Conservation (phyloP, 768 basidiomycete species). For the Psilocybe azurescens region DNA sequence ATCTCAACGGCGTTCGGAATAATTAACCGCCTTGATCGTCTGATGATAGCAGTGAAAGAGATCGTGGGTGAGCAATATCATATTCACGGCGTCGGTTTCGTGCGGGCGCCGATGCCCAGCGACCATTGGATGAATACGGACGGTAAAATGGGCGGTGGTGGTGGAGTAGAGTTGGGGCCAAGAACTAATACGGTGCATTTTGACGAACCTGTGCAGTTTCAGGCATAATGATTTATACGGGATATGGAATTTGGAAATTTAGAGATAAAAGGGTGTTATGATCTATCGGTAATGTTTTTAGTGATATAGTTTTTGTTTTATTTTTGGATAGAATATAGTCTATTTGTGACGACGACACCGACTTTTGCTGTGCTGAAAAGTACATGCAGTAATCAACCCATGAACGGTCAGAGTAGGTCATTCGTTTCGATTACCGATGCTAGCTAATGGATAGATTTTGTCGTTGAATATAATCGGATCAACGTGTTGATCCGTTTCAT, state of each 20-base stretch:
- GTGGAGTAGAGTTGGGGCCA: conserved; percentile 15
- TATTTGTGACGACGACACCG: too few species aligned
- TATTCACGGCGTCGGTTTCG: conserved; percentile 67
- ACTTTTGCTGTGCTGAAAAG: too few species aligned
- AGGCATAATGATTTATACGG: background rate
- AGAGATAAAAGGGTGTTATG: background rate
- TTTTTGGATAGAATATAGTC: too few species aligned
- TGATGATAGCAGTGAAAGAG: conserved; percentile 86
- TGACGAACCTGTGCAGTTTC: conserved; percentile 5
- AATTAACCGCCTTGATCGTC: conserved; percentile 72
- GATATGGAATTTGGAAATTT: background rate
- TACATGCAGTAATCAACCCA: too few species aligned
- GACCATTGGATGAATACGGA: background rate
- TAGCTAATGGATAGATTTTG: too few species aligned
- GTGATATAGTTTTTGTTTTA: too few species aligned
- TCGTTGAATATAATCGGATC: too few species aligned
- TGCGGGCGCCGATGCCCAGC: background rate
- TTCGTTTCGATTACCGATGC: too few species aligned
- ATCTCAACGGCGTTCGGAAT: conserved; percentile 73
- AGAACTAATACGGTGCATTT: conserved; percentile 22
- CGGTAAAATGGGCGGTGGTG: background rate
- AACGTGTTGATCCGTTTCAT: too few species aligned
- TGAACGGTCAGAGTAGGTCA: too few species aligned
- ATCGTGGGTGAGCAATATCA: conserved; percentile 88
- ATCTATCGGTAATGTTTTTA: too few species aligned